These are phyloP conservation scores for Fusarium oligoseptatum DNA, from an alignment of 2,329 filamentous ascomycete genomes.

Conservation along the genomic window DNA sequence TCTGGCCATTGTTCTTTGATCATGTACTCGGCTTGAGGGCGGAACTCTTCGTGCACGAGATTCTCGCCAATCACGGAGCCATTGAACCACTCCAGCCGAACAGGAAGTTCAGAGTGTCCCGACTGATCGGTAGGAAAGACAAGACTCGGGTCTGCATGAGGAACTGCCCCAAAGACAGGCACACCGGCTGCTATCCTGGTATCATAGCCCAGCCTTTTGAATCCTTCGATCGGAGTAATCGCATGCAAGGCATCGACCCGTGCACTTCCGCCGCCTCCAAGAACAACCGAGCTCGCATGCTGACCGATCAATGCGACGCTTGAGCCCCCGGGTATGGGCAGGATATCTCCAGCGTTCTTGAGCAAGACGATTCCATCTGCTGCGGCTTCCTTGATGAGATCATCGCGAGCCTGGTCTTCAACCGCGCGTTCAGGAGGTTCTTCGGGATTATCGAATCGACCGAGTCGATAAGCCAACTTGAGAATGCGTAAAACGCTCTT, in stretches of 20 bases:
- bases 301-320: neutral
- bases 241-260: neutral
- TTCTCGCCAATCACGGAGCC: slow-evolving; percentile 15
- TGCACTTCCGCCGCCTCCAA: neutral
- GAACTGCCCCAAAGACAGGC: neutral
- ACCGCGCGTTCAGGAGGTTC: neutral
- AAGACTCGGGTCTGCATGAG: neutral
- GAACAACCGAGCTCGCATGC: neutral
- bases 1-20: slow-evolving; percentile 30
- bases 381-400: neutral
- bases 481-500: neutral
- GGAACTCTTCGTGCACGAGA: slow-evolving; percentile 9
- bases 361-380: neutral
- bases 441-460: neutral
- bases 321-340: neutral
- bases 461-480: neutral
- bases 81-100: slow-evolving; percentile 18
- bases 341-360: neutral
- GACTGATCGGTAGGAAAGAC: neutral
- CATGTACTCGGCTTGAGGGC: slow-evolving; percentile 24
- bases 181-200: neutral
- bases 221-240: neutral
- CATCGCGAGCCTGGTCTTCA: neutral
- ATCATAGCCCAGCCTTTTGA: neutral
- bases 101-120: neutral